Percentiles rank a stretch among this genome's conserved stretches.
phyloP scores from a whole-genome alignment of 805 yeast species.

The Barnettozyma sp. region DNA sequence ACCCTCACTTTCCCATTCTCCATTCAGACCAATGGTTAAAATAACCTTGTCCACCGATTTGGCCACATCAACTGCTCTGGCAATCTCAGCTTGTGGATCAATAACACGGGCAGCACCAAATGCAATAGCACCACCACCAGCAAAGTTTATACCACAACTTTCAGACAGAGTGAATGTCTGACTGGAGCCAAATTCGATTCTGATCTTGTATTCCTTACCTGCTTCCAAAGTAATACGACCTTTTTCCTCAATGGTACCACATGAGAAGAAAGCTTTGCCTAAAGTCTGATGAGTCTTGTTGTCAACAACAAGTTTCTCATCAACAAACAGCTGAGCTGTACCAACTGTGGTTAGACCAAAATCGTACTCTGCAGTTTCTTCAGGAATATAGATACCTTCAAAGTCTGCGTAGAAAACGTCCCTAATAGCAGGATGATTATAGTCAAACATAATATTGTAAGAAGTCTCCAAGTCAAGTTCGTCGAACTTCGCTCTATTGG shows the following conservation, averaged over 20 bases:
- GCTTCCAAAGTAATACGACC: constrained; percentile 33
- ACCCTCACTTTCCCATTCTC: constrained; percentile 57
- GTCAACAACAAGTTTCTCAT: constrained; percentile 48
- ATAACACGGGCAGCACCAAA: constrained; percentile 29
- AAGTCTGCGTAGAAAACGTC: constrained; percentile 38
- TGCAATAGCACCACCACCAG: constrained; percentile 33
- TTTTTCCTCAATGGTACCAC: constrained; percentile 47
- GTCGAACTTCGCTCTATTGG: constrained; percentile 27
- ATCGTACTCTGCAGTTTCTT: constrained; percentile 40
- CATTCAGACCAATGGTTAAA: constrained; percentile 43
- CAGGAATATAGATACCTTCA: constrained; percentile 41
- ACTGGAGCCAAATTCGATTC: constrained; percentile 46
- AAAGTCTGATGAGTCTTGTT: constrained; percentile 44
- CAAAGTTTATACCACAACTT: constrained; percentile 19
- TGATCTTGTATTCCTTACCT: constrained; percentile 40
- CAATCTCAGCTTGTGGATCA: constrained; percentile 28
- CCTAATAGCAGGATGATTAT: constrained; percentile 20
- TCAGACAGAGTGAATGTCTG: constrained; percentile 28
- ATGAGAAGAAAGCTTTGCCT: constrained; percentile 46
- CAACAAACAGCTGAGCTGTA: constrained; percentile 47
- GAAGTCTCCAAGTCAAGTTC: constrained; percentile 19
- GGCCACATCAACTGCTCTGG: constrained; percentile 43
- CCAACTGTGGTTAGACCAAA: constrained; percentile 49
- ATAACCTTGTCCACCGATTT: constrained; percentile 45
- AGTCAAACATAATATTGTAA: constrained; percentile 26